phyloP scores from a whole-genome alignment of 2,329 filamentous ascomycete species.

The Curvularia verruculosa region DNA sequence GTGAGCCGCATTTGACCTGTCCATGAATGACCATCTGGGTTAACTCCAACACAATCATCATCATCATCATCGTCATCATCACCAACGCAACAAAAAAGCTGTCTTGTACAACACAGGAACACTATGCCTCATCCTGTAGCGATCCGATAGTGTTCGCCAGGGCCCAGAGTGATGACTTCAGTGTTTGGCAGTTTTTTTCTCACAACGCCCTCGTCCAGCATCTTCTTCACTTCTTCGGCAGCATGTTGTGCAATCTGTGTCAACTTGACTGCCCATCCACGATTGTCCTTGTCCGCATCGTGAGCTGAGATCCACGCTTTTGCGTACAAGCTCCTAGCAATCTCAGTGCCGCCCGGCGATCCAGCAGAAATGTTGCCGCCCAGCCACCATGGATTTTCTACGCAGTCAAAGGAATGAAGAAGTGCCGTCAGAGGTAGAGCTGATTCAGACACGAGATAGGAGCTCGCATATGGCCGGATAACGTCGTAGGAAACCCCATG shows the following conservation, averaged over 20 bases:
- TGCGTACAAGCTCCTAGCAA: constrained; percentile 61
- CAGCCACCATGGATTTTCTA: constrained; percentile 66
- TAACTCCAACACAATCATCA: neutral
- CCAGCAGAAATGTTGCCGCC: constrained; percentile 65
- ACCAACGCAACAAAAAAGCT: neutral
- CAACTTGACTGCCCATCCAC: constrained; percentile 59
- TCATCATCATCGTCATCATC: no score
- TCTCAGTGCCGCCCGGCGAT: constrained; percentile 62
- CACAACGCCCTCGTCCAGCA: constrained; percentile 30
- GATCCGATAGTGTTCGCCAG: constrained; percentile 33
- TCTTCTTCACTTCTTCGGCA: constrained; percentile 37
- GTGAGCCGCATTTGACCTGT: neutral
- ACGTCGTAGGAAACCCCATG: constrained; percentile 64
- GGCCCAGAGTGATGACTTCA: constrained; percentile 26
- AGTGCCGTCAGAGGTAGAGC: constrained; percentile 68
- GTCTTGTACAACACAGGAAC: neutral
- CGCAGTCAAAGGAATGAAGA: constrained; percentile 67
- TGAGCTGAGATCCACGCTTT: constrained; percentile 67
- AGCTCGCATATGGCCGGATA: constrained; percentile 62
- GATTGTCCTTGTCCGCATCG: constrained; percentile 64
- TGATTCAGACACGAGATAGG: constrained; percentile 62
- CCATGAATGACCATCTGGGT: neutral
- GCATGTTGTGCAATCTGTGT: constrained; percentile 53
- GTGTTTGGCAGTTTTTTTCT: constrained; percentile 20
- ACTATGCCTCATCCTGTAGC: constrained; percentile 16